Percentiles rank a stretch among this genome's conserved stretches.
phyloP scores from a whole-genome alignment of 441 rosid genomes.

The Pelargonium fulgidum region DNA sequence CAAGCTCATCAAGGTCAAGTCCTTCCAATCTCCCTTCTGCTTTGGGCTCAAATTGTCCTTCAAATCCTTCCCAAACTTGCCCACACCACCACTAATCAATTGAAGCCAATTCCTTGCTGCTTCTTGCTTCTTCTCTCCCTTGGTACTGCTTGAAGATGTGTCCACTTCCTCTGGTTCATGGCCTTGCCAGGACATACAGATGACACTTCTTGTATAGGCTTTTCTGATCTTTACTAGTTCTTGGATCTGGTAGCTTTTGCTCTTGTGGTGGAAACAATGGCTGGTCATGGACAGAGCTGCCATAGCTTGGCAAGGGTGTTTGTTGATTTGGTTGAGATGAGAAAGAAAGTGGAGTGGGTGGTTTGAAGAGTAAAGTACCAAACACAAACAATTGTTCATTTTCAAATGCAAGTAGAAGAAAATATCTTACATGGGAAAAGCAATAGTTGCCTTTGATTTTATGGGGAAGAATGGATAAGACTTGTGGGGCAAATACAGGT shows the following conservation, averaged over 20 bases:
- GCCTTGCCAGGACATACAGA: constrained; percentile 29
- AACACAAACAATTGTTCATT: not conserved
- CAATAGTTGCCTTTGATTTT: constrained; percentile 20
- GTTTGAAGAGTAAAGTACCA: not conserved
- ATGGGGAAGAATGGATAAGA: constrained; percentile 23
- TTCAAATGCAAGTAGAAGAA: not conserved
- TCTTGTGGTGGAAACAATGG: constrained; percentile 22
- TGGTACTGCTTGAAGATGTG: constrained; percentile 15
- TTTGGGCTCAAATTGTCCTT: constrained; percentile 46
- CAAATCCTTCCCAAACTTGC: constrained; percentile 34
- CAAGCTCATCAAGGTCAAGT: constrained; percentile 59
- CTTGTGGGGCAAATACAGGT: not conserved
- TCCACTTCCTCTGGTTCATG: constrained; percentile 27
- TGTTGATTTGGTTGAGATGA: not conserved
- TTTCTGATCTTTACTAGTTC: constrained; percentile 20
- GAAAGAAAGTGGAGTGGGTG: not conserved
- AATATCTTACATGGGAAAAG: constrained; percentile 27
- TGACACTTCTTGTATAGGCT: constrained; percentile 18
- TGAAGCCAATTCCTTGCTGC: constrained; percentile 8
- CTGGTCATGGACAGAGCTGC: constrained; percentile 37
- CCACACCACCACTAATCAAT: constrained; percentile 15
- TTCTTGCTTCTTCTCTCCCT: constrained; percentile 27
- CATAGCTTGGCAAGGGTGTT: constrained; percentile 28
- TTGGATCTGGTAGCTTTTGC: constrained; percentile 19
- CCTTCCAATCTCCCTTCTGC: constrained; percentile 72